Conservation (phyloP, 352 stramenopile species). For the Phytophthora vignae region DNA sequence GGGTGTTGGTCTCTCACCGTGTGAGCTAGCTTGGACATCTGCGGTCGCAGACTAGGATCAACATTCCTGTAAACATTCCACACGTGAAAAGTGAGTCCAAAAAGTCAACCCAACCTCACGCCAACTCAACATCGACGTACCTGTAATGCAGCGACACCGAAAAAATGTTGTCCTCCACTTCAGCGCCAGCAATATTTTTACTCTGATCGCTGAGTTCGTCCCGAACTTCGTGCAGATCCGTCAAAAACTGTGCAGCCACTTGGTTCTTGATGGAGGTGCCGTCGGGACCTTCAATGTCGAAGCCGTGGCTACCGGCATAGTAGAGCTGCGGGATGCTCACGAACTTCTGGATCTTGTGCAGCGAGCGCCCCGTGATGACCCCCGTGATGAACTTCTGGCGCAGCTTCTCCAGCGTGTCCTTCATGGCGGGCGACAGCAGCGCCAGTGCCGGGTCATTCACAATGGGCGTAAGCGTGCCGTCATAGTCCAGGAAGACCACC, state of each 20-base stretch:
- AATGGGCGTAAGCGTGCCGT: slow-evolving; percentile 91
- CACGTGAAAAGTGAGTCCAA: slow-evolving; percentile 2
- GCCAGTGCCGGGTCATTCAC: slow-evolving; percentile 88
- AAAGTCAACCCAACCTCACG: not conserved
- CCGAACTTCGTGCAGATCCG: slow-evolving; percentile 65
- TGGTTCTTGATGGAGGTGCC: slow-evolving; percentile 87
- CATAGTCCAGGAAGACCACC: slow-evolving; percentile 91
- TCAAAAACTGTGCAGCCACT: slow-evolving; percentile 79
- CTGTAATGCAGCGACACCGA: slow-evolving; percentile 91
- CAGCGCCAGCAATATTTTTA: slow-evolving; percentile 58
- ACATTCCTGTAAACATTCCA: slow-evolving; percentile 60
- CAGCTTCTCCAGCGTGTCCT: slow-evolving; percentile 79
- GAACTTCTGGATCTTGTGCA: slow-evolving; percentile 91
- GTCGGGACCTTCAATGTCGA: slow-evolving; percentile 88
- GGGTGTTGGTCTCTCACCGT: slow-evolving; percentile 52
- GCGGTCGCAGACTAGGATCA: slow-evolving; percentile 39
- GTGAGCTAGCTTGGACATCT: slow-evolving; percentile 60
- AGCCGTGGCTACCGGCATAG: slow-evolving; percentile 91
- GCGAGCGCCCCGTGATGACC: slow-evolving; percentile 87
- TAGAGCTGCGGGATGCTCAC: slow-evolving; percentile 89
- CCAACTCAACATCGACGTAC: slow-evolving; percentile 39
- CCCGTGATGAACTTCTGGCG: slow-evolving; percentile 85
- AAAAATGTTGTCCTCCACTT: slow-evolving; percentile 92
- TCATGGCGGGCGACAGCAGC: slow-evolving; percentile 69
- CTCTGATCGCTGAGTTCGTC: slow-evolving; percentile 59